Evolutionary conservation across 805 yeast genomes (phyloP).

Genomic region (Nakazawaea siamensis): DNA sequence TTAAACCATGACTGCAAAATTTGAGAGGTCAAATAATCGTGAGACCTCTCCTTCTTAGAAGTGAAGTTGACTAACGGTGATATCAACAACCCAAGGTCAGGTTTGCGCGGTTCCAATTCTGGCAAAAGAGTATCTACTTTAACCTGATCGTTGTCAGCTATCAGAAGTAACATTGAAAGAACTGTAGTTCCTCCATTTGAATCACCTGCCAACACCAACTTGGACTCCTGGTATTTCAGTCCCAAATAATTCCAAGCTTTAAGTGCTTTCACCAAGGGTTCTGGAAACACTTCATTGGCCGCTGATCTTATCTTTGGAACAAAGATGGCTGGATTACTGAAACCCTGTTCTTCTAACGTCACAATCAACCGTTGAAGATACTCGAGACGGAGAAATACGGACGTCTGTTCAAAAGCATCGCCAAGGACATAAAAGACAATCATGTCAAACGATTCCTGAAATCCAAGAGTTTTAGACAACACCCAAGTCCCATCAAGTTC

Average conservation of each 20-base stretch:
- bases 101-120: too few relatives aligned
- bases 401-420: conserved; percentile 24
- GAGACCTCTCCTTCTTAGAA: conserved; percentile 9
- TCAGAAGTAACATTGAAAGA: conserved; percentile 25
- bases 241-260: conserved; percentile 25
- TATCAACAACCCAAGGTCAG: conserved; percentile 24
- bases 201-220: conserved; percentile 33
- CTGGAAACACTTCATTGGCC: conserved; percentile 14
- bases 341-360: conserved; percentile 38
- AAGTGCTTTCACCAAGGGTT: conserved; percentile 20
- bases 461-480: conserved; percentile 20
- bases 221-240: conserved; percentile 17
- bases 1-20: conserved; percentile 14
- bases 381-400: conserved; percentile 33
- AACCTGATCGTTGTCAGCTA: too few relatives aligned
- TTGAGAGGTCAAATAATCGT: conserved; percentile 21
- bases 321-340: conserved; percentile 36
- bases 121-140: too few relatives aligned
- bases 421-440: conserved; percentile 38
- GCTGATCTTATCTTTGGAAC: conserved; percentile 17
- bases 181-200: conserved; percentile 40
- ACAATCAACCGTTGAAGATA: conserved; percentile 32
- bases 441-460: conserved; percentile 25
- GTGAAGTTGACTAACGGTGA: conserved; percentile 19
- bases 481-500: conserved; percentile 25